Percentiles rank a stretch among this genome's conserved stretches.
Conservation (phyloP, 352 stramenopile species). For the Pseudoperonospora humuli region DNA sequence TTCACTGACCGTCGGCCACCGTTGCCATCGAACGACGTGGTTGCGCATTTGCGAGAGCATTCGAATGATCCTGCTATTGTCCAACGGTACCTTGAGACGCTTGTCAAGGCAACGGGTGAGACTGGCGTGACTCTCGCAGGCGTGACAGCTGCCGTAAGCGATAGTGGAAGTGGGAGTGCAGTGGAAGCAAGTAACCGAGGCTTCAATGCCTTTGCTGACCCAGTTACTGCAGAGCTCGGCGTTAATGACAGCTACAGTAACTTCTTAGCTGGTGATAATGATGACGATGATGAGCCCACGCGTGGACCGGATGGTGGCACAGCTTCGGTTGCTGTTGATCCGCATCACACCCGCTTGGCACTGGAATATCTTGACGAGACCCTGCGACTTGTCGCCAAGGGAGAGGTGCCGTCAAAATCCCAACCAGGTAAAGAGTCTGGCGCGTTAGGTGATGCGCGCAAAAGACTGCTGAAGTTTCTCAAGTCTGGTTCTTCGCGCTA, state of each 20-base stretch:
- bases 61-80: conserved; percentile 66
- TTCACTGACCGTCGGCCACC: conserved; percentile 71
- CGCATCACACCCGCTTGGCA: conserved; percentile 74
- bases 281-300: conserved; percentile 42
- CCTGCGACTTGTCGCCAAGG: conserved; percentile 55
- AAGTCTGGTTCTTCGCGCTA: conserved; percentile 72
- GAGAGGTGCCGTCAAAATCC: conserved; percentile 75
- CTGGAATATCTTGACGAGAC: conserved; percentile 85
- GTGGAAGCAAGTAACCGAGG: conserved; percentile 20
- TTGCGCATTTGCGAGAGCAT: conserved; percentile 67
- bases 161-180: conserved; percentile 7
- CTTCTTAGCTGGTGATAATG: conserved; percentile 60
- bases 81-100: conserved; percentile 74
- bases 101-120: conserved; percentile 50
- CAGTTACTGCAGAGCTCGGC: conserved; percentile 23
- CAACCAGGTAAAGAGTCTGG: conserved; percentile 71
- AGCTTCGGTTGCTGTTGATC: conserved; percentile 39
- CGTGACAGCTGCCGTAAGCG: conserved; percentile 1
- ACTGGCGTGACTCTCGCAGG: conserved; percentile 10
- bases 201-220: conserved; percentile 18
- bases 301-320: conserved; percentile 11
- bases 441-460: conserved; percentile 61
- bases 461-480: conserved; percentile 73
- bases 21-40: conserved; percentile 69
- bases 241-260: conserved; percentile 82